A percentile compares a stretch with the other conserved stretches of the same genome.
phyloP scores from a whole-genome alignment of 2,329 filamentous ascomycete species.

The Ilyonectria sp. region DNA sequence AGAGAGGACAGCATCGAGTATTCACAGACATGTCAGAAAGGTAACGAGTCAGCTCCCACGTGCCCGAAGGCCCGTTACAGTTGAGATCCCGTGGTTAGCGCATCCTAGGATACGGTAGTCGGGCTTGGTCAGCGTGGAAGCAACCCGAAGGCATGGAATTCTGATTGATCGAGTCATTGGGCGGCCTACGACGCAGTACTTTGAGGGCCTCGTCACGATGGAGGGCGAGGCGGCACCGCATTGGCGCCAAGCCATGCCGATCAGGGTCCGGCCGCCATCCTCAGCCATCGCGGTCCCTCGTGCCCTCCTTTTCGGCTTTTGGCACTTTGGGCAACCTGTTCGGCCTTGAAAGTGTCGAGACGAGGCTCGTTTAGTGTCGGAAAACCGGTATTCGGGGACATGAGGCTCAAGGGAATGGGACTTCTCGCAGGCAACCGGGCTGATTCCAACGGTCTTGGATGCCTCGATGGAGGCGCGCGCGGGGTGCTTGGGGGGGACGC shows the following conservation, averaged over 20 bases:
- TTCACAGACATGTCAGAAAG: neutral
- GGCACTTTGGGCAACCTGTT: neutral
- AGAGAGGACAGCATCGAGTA: neutral
- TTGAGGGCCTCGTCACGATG: conserved; percentile 11
- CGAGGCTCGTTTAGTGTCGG: neutral
- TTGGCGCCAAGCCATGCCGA: conserved; percentile 16
- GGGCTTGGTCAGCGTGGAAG: neutral
- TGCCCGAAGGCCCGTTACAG: neutral
- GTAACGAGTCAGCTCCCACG: neutral
- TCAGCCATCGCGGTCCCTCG: neutral
- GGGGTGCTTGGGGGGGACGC: neutral
- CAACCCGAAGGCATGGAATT: neutral
- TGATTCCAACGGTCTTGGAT: neutral
- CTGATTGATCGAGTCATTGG: conserved; percentile 17
- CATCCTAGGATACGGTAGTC: neutral
- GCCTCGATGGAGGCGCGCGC: neutral
- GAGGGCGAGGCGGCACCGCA: neutral
- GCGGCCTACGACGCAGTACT: neutral
- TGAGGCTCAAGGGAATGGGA: neutral
- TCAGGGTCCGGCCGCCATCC: conserved; percentile 23
- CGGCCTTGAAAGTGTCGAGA: neutral
- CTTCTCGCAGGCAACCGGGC: neutral
- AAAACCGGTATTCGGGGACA: neutral
- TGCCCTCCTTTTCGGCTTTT: conserved; percentile 11
- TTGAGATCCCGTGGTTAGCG: neutral